Evolutionary conservation across 2,329 filamentous ascomycete genomes (phyloP).

Genomic region (Botrytis pseudocinerea): DNA sequence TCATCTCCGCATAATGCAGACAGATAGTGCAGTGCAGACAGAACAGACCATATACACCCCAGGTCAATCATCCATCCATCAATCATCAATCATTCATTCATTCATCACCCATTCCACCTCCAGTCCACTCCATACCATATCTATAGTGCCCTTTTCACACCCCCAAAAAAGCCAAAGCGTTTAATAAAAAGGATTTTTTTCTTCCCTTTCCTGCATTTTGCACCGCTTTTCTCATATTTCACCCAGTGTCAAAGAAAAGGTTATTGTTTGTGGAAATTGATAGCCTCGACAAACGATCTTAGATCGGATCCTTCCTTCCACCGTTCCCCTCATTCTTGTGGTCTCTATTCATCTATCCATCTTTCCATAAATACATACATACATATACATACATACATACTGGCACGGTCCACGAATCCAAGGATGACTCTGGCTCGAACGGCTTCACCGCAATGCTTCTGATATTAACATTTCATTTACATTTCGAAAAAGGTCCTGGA

Average conservation of each 20-base stretch:
- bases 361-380: not conserved
- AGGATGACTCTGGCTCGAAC: slow-evolving; percentile 18
- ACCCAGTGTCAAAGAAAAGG: not conserved
- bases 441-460: slow-evolving; percentile 21
- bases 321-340: slow-evolving; percentile 3
- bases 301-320: not conserved
- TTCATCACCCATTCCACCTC: slow-evolving; percentile 2
- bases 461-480: slow-evolving; percentile 20
- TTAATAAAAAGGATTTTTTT: not conserved
- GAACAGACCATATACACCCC: slow-evolving; percentile 4
- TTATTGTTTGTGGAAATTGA: not conserved
- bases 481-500: slow-evolving; percentile 17
- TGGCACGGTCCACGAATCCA: slow-evolving; percentile 15
- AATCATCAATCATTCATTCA: not conserved
- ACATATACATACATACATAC: not conserved
- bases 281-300: slow-evolving; percentile 1
- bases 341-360: not conserved
- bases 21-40: slow-evolving; percentile 1
- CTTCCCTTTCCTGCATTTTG: slow-evolving; percentile 10
- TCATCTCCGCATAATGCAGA: slow-evolving; percentile 21
- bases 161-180: slow-evolving; percentile 13
- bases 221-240: slow-evolving; percentile 13
- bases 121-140: not conserved
- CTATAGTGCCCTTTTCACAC: slow-evolving; percentile 12
- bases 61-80: not conserved